These are phyloP conservation scores for Microstegium vimineum DNA, from an alignment of 176 grass and related monocot genomes.

Conservation along the genomic window DNA sequence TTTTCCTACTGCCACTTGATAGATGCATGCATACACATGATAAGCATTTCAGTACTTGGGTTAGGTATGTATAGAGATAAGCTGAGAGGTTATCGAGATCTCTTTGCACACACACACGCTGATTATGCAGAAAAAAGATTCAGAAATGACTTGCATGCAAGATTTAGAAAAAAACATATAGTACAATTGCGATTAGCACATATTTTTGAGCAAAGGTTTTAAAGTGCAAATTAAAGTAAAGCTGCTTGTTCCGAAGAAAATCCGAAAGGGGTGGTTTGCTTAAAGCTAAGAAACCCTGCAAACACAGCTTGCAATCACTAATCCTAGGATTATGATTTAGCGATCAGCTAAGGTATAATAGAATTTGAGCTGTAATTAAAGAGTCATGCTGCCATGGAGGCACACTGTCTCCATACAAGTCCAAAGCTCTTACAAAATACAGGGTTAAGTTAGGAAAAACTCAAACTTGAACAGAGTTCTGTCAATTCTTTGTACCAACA, in stretches of 20 bases:
- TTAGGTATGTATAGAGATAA: not conserved
- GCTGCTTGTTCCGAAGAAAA: not conserved
- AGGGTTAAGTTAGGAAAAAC: not conserved
- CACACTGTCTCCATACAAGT: not conserved
- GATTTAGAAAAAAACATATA: slow-evolving; percentile 18
- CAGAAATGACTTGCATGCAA: slow-evolving; percentile 3
- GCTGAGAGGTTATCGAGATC: not conserved
- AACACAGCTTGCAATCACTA: not conserved
- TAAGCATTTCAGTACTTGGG: not conserved
- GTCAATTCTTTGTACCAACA: not conserved
- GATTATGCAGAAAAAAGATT: slow-evolving; percentile 16
- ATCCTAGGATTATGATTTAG: not conserved
- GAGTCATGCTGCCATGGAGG: not conserved
- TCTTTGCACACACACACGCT: not conserved
- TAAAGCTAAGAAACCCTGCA: not conserved
- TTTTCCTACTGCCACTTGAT: slow-evolving; percentile 1
- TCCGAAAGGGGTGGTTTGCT: not conserved
- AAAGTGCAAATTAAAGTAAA: not conserved
- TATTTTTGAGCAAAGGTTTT: not conserved
- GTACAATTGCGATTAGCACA: not conserved
- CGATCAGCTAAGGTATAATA: not conserved
- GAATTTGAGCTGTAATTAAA: not conserved
- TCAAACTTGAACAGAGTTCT: not conserved
- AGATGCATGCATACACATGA: not conserved
- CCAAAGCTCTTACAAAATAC: not conserved